phyloP scores from a whole-genome alignment of 768 basidiomycete genomes.

The Postia placenta region DNA sequence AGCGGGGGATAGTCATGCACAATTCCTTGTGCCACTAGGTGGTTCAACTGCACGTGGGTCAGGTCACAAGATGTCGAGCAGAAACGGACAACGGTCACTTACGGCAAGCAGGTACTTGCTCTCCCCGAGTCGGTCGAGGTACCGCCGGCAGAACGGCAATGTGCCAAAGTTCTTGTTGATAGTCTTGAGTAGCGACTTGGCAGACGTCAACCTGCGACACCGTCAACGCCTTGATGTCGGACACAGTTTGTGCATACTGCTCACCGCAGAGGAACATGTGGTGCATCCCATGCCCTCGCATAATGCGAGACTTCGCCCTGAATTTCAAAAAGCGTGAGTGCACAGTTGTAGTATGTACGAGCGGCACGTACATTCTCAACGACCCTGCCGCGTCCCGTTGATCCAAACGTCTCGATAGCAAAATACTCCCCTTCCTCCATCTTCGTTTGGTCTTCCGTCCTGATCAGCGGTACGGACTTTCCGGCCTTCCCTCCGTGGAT shows the following conservation, averaged over 20 bases:
- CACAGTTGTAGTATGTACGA: neutral
- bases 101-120: conserved; percentile 91
- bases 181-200: conserved; percentile 77
- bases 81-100: conserved; percentile 18
- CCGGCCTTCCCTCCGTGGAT: conserved; percentile 95
- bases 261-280: conserved; percentile 70
- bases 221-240: neutral
- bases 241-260: conserved; percentile 15
- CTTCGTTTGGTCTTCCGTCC: conserved; percentile 84
- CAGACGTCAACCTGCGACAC: conserved; percentile 61
- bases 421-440: conserved; percentile 99
- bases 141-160: conserved; percentile 90
- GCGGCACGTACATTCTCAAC: conserved; percentile 59
- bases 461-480: conserved; percentile 87
- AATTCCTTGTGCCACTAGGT: conserved; percentile 82
- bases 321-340: conserved; percentile 1
- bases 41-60: conserved; percentile 59
- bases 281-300: conserved; percentile 64
- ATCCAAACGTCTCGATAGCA: conserved; percentile 98
- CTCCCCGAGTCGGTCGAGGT: conserved; percentile 89
- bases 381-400: conserved; percentile 88
- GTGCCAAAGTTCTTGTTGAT: conserved; percentile 95
- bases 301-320: conserved; percentile 95
- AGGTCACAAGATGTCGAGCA: neutral
- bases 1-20: conserved; percentile 93